Conservation (phyloP, 2,329 filamentous ascomycete species). For the Diaporthe caulivora region DNA sequence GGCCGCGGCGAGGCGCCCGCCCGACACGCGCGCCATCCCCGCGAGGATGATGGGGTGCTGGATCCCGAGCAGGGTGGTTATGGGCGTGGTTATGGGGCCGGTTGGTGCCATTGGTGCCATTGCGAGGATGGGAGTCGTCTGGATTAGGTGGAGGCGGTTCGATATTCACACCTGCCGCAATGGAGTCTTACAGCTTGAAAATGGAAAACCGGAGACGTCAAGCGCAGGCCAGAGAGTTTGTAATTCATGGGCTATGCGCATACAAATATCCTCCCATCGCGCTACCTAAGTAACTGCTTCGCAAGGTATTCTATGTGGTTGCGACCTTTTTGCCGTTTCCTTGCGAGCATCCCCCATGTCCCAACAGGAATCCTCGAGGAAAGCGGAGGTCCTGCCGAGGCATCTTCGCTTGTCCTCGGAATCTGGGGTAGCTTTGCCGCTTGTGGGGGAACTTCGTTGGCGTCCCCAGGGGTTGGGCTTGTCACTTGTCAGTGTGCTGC, state of each 20-base stretch:
- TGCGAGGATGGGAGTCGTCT: conserved; percentile 34
- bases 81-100: conserved; percentile 78
- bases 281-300: background rate
- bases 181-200: background rate
- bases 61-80: conserved; percentile 84
- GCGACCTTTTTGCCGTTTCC: background rate
- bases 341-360: background rate
- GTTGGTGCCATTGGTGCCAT: conserved; percentile 53
- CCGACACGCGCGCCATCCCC: conserved; percentile 91
- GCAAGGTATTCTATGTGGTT: background rate
- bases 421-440: background rate
- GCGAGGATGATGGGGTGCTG: conserved; percentile 91
- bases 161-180: background rate
- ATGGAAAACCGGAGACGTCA: background rate
- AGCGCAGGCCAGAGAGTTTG: too few relatives aligned
- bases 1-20: conserved; percentile 82
- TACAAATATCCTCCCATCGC: background rate
- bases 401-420: background rate
- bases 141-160: background rate
- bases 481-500: background rate
- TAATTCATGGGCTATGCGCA: background rate
- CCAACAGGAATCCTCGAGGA: background rate
- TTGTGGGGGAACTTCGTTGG: background rate
- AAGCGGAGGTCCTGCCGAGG: conserved; percentile 37
- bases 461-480: background rate